Evolutionary conservation across 2,329 filamentous ascomycete species (phyloP), one percentile per base, ranked within the genome.

Genomic region (Geosmithia morbida): DNA sequence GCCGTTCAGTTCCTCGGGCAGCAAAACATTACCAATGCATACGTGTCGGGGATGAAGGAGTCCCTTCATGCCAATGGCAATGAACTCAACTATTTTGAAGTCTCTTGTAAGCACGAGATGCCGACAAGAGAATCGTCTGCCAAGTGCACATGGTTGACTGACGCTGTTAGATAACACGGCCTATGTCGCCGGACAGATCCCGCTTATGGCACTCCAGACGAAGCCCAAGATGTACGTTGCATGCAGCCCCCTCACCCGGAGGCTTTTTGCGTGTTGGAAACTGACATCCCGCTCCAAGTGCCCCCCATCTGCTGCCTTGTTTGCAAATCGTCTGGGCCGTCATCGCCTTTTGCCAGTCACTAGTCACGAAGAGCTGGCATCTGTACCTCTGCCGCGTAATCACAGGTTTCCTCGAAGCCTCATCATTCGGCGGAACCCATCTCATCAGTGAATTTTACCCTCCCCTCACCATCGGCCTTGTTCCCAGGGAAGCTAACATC

Each of bases 131-230:
- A n/a, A 43, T 4, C 19, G 8, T n/a, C 22, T 26, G 8, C 22
- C 22, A 29, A 17, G 39, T n/a, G 7, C 5, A 45, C 13, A 14
- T 2, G 13, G 7, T 18, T 37, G 33, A 16, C 33, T 37, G 11
- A 37, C 11, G 11, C 10, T 18, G 5, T 2, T 66, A 20, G 68
- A 72, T 53, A 69, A 63, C n/a, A 70, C 69, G 37, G 55, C 53
- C 2, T 56, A 56, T 22, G 56, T 58, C 18, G 37, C 56, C 19
- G 54, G 55, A 1, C 54, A 57, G 22, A 54, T 57, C 16, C 56
- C 55, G 8, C 48, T 59, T 16, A 59, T 60, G 55, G 57, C 56
- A 0, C 48, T 59, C 4, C 55, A 59, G 33, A 58, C 56, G 1
- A 59, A 58, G 40, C 50, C 54, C 3, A 56, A 53, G 41, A 48